A percentile compares a stretch with the other conserved stretches of the same genome.
phyloP scores from a whole-genome alignment of 78 protist species.

The Goniomonas avonlea region DNA sequence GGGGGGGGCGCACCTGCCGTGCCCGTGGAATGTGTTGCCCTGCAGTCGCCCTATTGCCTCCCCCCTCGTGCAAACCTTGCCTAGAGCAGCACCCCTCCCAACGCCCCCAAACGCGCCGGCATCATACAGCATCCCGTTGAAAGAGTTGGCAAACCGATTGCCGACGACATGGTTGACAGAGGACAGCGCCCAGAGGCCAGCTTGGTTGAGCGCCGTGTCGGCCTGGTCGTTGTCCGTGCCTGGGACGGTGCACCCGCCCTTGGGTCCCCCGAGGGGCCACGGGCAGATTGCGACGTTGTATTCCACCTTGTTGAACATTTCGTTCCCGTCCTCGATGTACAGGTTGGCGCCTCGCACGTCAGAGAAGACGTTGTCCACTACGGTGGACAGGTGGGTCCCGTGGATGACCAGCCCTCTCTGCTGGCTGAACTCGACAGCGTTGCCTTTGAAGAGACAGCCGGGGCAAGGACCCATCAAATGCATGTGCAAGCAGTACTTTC shows the following conservation, averaged over 20 bases:
- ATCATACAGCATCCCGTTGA: conserved; percentile 7
- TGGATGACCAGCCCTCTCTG: neutral
- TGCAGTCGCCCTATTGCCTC: neutral
- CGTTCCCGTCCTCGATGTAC: conserved; percentile 6
- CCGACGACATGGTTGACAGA: neutral
- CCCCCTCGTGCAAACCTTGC: neutral
- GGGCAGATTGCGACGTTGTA: neutral
- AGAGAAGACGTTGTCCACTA: neutral
- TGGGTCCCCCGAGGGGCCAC: neutral
- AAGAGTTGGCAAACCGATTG: neutral
- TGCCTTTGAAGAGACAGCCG: neutral
- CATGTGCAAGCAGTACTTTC: neutral
- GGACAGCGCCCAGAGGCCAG: neutral
- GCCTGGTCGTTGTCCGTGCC: conserved; percentile 2
- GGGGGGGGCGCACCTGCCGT: neutral
- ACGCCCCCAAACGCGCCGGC: neutral
- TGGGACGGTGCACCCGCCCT: neutral
- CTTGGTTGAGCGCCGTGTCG: neutral
- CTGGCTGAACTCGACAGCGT: neutral
- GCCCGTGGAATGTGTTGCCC: neutral
- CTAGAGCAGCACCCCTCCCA: neutral
- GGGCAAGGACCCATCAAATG: neutral
- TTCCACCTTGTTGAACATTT: neutral
- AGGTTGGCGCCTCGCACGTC: neutral
- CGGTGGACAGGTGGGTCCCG: neutral